Base-by-base conservation (phyloP, 2,329 filamentous ascomycete genomes). In the Tolypocladium nubicola region DNA sequence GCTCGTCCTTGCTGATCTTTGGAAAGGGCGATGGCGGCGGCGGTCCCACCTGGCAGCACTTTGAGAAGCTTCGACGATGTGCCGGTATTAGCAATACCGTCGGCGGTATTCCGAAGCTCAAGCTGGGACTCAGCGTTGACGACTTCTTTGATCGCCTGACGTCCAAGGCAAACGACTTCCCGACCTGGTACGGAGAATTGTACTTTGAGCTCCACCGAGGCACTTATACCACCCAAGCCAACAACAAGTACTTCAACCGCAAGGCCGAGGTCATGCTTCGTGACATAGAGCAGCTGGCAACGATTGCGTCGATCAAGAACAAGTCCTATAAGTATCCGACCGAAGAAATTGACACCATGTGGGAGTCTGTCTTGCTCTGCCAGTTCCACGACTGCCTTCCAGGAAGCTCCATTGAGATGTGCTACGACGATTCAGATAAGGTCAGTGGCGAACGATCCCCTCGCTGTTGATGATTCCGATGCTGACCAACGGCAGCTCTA, bases 301-400 rank as follows among this genome's bases (percentile, higher is more conserved):
- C 94, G 0, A 75, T 96, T 63, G 91, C 90, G 6, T 94, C 88
- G 2, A 75, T 97, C 61, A 84, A 84, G 64, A 77, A 86, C 60
- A 77, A 78, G 37, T 77, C 77, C 2, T 97, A 96, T 76, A 88
- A 87, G 67, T 99, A 97, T 69, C 94, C 94, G 11, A 97, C 96
- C 73, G 84, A 88, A 68, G 85, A 94, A n/a, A 86, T 99, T 57
- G 94, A 99, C 68, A 81, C 87, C 58, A 95, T 99, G 85, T 99
- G 94, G 94, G 93, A 97, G 75, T 81, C 82, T 57, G 87, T 93
- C 3, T 79, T 97, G 30, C 82, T 97, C 33, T 97, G 93, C 63
- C 94, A 99, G 67, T 99, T 99, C 79, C 94, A 99, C 63, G 94
- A 99, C 69, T 97, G 94, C 69, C 79, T 99, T 55, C 94, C 94